Conservation (phyloP, 225 moss, liverwort and hornwort species). For the Sphagnum tenellum region DNA sequence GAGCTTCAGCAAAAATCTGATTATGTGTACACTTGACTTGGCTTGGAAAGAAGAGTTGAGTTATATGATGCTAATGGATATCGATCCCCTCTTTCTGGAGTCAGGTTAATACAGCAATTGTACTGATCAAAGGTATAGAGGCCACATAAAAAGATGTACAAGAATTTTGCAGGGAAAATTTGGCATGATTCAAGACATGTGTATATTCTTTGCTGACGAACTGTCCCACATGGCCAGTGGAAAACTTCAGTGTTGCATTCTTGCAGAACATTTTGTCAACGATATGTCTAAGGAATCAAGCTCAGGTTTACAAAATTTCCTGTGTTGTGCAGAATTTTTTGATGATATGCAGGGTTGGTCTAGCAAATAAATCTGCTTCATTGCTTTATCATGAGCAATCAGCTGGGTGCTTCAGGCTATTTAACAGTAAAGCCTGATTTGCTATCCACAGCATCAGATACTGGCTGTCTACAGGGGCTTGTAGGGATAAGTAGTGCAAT, state of each 20-base stretch:
- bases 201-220: constrained; percentile 72
- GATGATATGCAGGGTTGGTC: too few relatives aligned
- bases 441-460: constrained; percentile 82
- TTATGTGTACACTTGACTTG: too few relatives aligned
- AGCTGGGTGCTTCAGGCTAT: constrained; percentile 85
- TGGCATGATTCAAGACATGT: constrained; percentile 79
- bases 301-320: too few relatives aligned
- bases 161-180: constrained; percentile 68
- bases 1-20: too few relatives aligned
- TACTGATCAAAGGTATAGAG: constrained; percentile 51
- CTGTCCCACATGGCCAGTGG: constrained; percentile 94
- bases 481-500: constrained; percentile 91
- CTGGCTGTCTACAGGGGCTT: constrained; percentile 91
- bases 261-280: constrained; percentile 87
- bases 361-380: constrained; percentile 87
- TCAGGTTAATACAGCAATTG: constrained; percentile 90
- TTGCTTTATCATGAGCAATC: constrained; percentile 96
- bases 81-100: background rate
- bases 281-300: too few relatives aligned
- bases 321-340: too few relatives aligned
- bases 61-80: too few relatives aligned
- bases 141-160: constrained; percentile 60
- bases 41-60: too few relatives aligned
- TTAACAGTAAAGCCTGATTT: constrained; percentile 94
- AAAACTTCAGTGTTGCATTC: constrained; percentile 95